A percentile compares a stretch with the other conserved stretches of the same genome.
Evolutionary conservation across 345 rosid species (phyloP).

Genomic region (Iberis pinnata): DNA sequence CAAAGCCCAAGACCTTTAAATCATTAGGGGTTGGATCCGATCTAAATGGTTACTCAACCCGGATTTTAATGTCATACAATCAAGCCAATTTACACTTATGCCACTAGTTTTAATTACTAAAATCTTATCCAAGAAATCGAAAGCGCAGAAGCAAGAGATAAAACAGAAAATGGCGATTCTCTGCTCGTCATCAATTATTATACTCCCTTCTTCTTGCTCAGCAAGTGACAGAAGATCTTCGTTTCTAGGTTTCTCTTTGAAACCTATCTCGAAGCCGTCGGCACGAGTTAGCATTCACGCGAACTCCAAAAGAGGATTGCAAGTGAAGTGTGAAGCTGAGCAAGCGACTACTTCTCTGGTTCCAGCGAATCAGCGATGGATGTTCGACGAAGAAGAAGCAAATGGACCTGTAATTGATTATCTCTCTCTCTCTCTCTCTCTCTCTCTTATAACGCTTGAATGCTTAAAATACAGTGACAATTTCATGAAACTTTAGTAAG

Average conservation of each 20-base stretch:
- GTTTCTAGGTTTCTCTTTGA: conserved; percentile 39
- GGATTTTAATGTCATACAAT: not conserved
- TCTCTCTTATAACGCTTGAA: conserved; percentile 6
- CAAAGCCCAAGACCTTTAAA: too few relatives aligned
- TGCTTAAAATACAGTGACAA: not conserved
- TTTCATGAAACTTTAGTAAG: too few relatives aligned
- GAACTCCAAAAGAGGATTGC: conserved; percentile 31
- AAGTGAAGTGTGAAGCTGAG: conserved; percentile 43
- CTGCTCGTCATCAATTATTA: conserved; percentile 32
- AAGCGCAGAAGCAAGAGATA: conserved; percentile 12
- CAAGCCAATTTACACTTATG: not conserved
- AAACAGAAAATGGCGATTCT: conserved; percentile 37
- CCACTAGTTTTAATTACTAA: conserved; percentile 17
- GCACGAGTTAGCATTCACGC: conserved; percentile 19
- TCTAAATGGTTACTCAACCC: conserved; percentile 19
- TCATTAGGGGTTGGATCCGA: conserved; percentile 16
- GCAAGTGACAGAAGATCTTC: conserved; percentile 26
- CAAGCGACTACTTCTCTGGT: conserved; percentile 37
- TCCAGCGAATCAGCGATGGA: conserved; percentile 65
- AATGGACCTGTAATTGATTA: conserved; percentile 49
- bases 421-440: conserved; percentile 5
- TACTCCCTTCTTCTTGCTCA: conserved; percentile 28
- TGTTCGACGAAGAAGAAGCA: conserved; percentile 59
- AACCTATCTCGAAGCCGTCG: conserved; percentile 30
- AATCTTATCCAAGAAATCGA: conserved; percentile 34